A percentile compares a stretch with the other conserved stretches of the same genome.
Evolutionary conservation across 306 rosid genomes (phyloP).

Genomic region (Datisca glomerata): DNA sequence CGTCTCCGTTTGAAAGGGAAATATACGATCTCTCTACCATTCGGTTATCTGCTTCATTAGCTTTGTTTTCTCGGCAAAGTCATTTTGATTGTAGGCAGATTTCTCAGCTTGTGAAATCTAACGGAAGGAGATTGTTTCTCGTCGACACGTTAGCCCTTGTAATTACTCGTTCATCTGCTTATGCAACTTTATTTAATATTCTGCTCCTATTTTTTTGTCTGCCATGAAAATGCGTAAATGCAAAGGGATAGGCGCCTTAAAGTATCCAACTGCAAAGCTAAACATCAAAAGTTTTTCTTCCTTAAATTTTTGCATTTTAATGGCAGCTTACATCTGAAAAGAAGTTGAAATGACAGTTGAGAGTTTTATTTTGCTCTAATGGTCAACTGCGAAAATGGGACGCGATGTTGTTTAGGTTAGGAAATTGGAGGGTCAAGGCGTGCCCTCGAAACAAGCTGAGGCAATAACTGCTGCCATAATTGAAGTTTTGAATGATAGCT

Average conservation of each 20-base stretch:
- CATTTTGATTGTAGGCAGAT: slow-evolving; percentile 25
- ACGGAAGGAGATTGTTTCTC: slow-evolving; percentile 58
- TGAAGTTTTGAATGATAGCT: slow-evolving; percentile 72
- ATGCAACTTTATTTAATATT: background rate
- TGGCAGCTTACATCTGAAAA: background rate
- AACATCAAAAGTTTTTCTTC: slow-evolving; percentile 1
- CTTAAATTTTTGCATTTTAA: background rate
- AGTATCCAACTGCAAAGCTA: too few relatives aligned
- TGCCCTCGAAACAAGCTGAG: slow-evolving; percentile 83
- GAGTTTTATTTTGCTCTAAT: background rate
- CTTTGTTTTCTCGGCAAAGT: slow-evolving; percentile 20
- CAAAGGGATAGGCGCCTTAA: too few relatives aligned
- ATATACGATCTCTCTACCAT: slow-evolving; percentile 15
- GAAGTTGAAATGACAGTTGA: background rate
- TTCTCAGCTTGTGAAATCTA: slow-evolving; percentile 51
- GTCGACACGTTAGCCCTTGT: slow-evolving; percentile 91
- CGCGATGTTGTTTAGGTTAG: slow-evolving; percentile 41
- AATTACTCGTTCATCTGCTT: slow-evolving; percentile 7
- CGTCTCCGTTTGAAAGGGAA: slow-evolving; percentile 16
- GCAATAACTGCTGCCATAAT: slow-evolving; percentile 87
- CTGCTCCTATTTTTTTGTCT: background rate
- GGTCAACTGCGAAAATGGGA: background rate
- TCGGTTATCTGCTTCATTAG: slow-evolving; percentile 11
- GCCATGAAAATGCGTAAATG: background rate
- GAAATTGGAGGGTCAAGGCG: slow-evolving; percentile 72